A percentile compares a stretch with the other conserved stretches of the same genome.
These are phyloP conservation scores for Backusella australiensis DNA, from an alignment of 192 early-diverging fungal species.

Conservation along the genomic window DNA sequence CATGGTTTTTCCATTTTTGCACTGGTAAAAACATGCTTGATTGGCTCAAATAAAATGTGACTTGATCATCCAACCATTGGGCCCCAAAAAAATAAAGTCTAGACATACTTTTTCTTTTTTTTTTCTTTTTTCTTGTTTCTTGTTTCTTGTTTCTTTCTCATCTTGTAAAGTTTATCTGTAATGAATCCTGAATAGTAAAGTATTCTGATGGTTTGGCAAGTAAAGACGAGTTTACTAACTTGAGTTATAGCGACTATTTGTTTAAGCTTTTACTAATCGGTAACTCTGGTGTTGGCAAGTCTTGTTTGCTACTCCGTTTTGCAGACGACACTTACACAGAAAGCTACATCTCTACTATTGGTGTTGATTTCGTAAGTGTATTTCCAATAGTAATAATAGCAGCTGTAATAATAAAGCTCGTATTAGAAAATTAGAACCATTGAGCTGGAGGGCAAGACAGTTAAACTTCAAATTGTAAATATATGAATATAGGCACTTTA, in stretches of 20 bases:
- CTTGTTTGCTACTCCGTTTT: slow-evolving; percentile 90
- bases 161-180: not conserved
- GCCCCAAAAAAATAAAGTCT: not conserved
- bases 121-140: not conserved
- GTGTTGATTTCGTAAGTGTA: slow-evolving; percentile 88
- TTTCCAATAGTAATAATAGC: not conserved
- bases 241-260: slow-evolving; percentile 79
- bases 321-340: slow-evolving; percentile 98
- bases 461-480: slow-evolving; percentile 91
- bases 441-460: slow-evolving; percentile 94
- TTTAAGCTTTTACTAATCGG: slow-evolving; percentile 97
- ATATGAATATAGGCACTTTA: not conserved
- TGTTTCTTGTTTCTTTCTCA: not conserved
- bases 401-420: not conserved
- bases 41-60: not conserved
- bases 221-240: not conserved
- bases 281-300: slow-evolving; percentile 97
- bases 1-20: not conserved
- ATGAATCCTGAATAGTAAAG: slow-evolving; percentile 20
- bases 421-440: slow-evolving; percentile 94
- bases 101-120: not conserved
- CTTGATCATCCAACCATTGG: not conserved
- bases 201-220: not conserved
- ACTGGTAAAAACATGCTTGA: not conserved
- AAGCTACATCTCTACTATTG: slow-evolving; percentile 95